Percentiles rank a stretch among this genome's conserved stretches.
These are phyloP conservation scores for Podospora appendiculata DNA, from an alignment of 495 filamentous ascomycete genomes.

Conservation along the genomic window DNA sequence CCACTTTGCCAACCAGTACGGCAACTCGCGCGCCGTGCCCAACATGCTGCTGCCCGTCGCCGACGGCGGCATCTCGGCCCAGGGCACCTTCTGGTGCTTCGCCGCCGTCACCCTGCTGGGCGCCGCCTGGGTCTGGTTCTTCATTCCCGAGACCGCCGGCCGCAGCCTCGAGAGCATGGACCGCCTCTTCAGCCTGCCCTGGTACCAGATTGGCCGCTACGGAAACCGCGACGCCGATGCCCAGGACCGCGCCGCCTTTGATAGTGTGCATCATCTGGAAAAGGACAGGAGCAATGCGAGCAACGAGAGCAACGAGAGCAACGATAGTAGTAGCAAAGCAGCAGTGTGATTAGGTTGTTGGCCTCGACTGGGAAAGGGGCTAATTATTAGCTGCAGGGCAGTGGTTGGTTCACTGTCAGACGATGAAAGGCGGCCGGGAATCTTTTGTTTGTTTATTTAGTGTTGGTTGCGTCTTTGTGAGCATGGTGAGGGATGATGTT, in stretches of 20 bases:
- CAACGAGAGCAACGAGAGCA: neutral
- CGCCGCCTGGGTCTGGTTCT: slow-evolving; percentile 51
- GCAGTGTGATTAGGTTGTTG: too few relatives aligned
- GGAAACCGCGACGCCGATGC: slow-evolving; percentile 50
- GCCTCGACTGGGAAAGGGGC: too few relatives aligned
- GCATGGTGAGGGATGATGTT: too few relatives aligned
- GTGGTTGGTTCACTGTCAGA: too few relatives aligned
- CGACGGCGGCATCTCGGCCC: slow-evolving; percentile 40
- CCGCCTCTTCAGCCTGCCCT: slow-evolving; percentile 57
- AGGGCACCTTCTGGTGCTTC: slow-evolving; percentile 62
- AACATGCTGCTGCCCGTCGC: slow-evolving; percentile 45
- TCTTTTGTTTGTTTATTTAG: too few relatives aligned
- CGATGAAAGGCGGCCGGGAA: too few relatives aligned
- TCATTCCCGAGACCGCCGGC: slow-evolving; percentile 60
- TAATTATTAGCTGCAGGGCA: too few relatives aligned
- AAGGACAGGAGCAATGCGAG: neutral
- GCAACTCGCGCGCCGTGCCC: slow-evolving; percentile 50
- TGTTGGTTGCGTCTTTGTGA: too few relatives aligned
- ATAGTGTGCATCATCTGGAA: neutral
- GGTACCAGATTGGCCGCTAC: slow-evolving; percentile 55
- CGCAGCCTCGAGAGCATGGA: slow-evolving; percentile 60
- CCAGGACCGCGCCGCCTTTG: slow-evolving; percentile 26
- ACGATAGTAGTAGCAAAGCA: too few relatives aligned
- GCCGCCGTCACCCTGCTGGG: slow-evolving; percentile 51
- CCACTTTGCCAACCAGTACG: slow-evolving; percentile 69